Evolutionary conservation across 352 stramenopile species (phyloP), one percentile per base, ranked within the genome.

Genomic region (Phytopythium helicoides): DNA sequence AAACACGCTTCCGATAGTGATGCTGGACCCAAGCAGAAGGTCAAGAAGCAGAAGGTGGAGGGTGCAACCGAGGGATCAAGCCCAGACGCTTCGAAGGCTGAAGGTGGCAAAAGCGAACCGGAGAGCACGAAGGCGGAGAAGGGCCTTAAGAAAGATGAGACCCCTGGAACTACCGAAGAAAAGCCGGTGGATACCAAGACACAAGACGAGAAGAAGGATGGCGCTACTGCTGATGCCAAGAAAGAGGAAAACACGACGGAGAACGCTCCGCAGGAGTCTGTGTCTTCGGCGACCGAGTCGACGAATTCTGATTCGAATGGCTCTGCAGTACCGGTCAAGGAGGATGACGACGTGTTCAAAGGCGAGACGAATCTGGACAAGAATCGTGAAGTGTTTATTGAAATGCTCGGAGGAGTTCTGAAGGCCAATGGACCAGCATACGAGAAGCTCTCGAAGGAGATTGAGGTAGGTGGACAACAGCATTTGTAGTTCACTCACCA

Each of bases 331-430:
- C 28, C 25, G 35, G 44, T 31, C 26, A 65, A 62, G 19, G 56
- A 60, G 19, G 54, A 66, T 21, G 56, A 56, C 12, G 56, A 70
- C 4, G 22, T 66, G 12, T 63, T 70, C 31, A 52, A 80, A 72
- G 58, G 38, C 39, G 62, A 79, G 18, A 65, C 71, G 22, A 61
- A 74, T 16, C 46, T 77, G 19, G 76, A 91, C 57, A 79, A 84
- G 58, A 77, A 76, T 33, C 68, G 81, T 28, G 60, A 66, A 35
- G 68, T 68, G 7, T 87, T 84, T 51, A 71, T 87, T 18, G 78
- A 86, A 10, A 87, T 89, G 77, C 66, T 91, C 45, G 77, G 76
- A 46, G 72, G 78, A 25, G 68, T 81, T 11, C 56, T 91, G n/a
- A 64, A 72, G 15, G 48, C 68, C 6, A 69, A 74, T 38, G 73